phyloP scores from a whole-genome alignment of 2,329 filamentous ascomycete genomes.

The Sporothrix protearum region DNA sequence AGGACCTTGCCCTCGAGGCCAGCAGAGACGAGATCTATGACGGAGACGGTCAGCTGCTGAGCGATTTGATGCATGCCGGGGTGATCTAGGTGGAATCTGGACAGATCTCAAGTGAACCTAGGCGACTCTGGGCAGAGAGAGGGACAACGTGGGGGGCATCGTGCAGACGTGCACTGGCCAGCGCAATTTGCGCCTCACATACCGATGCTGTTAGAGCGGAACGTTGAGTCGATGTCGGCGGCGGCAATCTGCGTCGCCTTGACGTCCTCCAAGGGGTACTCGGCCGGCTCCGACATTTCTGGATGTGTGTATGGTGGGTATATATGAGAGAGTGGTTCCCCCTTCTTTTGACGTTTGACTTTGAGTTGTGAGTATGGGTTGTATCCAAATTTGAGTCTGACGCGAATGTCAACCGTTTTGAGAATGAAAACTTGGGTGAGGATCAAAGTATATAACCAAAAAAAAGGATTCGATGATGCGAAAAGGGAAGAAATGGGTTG shows the following conservation, averaged over 20 bases:
- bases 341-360: neutral
- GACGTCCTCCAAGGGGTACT: constrained; percentile 57
- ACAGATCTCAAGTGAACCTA: no score
- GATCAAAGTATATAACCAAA: neutral
- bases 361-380: neutral
- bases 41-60: neutral
- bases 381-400: neutral
- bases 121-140: neutral
- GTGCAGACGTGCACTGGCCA: constrained; percentile 31
- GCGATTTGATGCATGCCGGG: neutral
- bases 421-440: neutral
- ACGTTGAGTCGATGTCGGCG: constrained; percentile 58
- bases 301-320: neutral
- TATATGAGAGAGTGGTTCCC: neutral
- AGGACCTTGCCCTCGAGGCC: constrained; percentile 61
- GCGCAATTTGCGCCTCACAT: constrained; percentile 23
- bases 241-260: constrained; percentile 47
- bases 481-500: neutral
- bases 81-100: neutral
- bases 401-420: neutral
- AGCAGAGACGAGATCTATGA: constrained; percentile 57
- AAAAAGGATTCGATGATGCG: neutral
- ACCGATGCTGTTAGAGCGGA: constrained; percentile 61
- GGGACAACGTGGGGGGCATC: neutral
- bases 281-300: constrained; percentile 35